Percentiles rank a stretch among this genome's conserved stretches.
phyloP scores from a whole-genome alignment of 1,284 basidiomycete species.

The Sutorius eximius region DNA sequence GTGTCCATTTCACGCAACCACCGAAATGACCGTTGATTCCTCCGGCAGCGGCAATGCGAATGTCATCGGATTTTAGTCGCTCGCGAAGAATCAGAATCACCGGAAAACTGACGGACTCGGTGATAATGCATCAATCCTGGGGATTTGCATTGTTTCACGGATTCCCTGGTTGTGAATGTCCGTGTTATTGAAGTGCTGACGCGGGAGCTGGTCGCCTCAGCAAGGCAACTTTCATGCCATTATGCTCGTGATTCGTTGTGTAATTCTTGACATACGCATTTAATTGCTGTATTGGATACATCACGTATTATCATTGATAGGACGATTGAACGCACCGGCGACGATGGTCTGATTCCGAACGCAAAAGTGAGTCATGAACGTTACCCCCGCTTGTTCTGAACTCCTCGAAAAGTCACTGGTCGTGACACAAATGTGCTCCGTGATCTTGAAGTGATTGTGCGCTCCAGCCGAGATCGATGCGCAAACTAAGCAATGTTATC shows the following conservation, averaged over 20 bases:
- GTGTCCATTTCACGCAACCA: not conserved
- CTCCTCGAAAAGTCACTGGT: too few species aligned
- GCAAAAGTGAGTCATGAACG: too few species aligned
- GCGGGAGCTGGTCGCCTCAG: conserved; percentile 4
- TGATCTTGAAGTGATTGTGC: too few species aligned
- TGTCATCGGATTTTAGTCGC: not conserved
- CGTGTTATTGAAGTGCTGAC: not conserved
- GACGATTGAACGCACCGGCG: too few species aligned
- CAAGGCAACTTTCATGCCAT: not conserved
- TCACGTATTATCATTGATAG: not conserved
- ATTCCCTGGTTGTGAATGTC: not conserved
- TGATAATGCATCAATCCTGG: not conserved
- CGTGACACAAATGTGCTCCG: too few species aligned
- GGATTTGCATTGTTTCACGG: not conserved
- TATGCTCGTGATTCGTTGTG: not conserved
- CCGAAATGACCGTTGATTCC: not conserved
- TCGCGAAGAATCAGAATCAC: not conserved
- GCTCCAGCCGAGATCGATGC: too few species aligned
- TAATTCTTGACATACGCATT: not conserved
- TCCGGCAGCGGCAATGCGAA: conserved; percentile 10
- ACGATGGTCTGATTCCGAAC: too few species aligned
- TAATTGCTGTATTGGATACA: not conserved
- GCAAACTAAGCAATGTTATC: too few species aligned
- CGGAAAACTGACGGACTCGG: not conserved
- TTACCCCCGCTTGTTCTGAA: too few species aligned